Conservation (phyloP, 306 rosid species). For the Cicer cuneatum region DNA sequence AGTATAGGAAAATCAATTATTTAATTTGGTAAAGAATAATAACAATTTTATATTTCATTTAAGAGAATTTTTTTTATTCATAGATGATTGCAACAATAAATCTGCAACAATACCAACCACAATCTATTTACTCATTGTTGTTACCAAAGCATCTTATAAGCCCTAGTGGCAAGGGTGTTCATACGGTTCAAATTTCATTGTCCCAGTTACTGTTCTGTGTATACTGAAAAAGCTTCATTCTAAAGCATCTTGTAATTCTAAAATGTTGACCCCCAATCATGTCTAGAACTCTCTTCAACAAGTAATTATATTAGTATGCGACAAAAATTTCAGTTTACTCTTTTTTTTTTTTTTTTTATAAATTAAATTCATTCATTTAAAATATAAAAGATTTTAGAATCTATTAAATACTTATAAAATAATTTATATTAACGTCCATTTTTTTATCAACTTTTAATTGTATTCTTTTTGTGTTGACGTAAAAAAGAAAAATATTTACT, state of each 20-base stretch:
- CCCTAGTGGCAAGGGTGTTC: neutral
- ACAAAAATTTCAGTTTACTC: neutral
- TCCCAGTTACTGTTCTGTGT: slow-evolving; percentile 1
- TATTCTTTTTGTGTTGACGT: too few species aligned
- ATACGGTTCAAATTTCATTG: neutral
- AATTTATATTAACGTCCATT: too few species aligned
- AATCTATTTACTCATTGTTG: slow-evolving; percentile 49
- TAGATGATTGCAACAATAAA: slow-evolving; percentile 12
- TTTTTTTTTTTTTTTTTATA: too few species aligned
- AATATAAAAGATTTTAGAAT: too few species aligned
- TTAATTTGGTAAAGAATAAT: too few species aligned
- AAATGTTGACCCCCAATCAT: slow-evolving; percentile 42
- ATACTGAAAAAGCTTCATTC: slow-evolving; percentile 2
- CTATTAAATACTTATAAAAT: too few species aligned
- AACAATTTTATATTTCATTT: too few species aligned
- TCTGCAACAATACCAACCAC: slow-evolving; percentile 50
- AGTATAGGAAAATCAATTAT: too few species aligned
- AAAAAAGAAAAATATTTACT: too few species aligned
- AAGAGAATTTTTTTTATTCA: too few species aligned
- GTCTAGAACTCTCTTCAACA: slow-evolving; percentile 6
- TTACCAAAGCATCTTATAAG: slow-evolving; percentile 61
- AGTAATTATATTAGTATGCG: neutral
- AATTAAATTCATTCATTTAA: too few species aligned
- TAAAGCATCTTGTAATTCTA: slow-evolving; percentile 60
- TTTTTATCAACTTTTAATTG: too few species aligned